Conservation (phyloP, 768 basidiomycete genomes). For the Leccinellum albellum region DNA sequence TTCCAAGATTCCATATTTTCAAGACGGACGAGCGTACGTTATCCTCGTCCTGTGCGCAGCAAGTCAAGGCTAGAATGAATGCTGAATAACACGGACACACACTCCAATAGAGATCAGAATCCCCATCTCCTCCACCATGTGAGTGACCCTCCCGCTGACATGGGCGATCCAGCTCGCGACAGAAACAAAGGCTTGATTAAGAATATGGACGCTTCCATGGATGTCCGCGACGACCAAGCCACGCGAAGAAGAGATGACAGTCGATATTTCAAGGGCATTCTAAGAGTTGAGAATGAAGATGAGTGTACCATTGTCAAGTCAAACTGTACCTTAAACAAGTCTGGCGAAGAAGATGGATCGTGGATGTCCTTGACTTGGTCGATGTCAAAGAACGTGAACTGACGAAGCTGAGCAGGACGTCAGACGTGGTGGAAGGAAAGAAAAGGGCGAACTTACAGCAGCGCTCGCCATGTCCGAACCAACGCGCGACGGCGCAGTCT, state of each 20-base stretch:
- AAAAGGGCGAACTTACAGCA: conserved; percentile 13
- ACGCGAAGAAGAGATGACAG: conserved; percentile 55
- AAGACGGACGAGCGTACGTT: conserved; percentile 60
- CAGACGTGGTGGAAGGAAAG: conserved; percentile 1
- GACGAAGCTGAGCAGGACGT: conserved; percentile 61
- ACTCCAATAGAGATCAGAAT: conserved; percentile 89
- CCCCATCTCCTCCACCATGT: conserved; percentile 79
- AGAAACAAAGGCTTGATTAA: conserved; percentile 72
- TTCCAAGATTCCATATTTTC: conserved; percentile 87
- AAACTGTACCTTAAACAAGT: conserved; percentile 65
- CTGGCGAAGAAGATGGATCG: conserved; percentile 69
- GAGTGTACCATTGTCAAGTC: background rate
- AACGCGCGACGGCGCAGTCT: background rate
- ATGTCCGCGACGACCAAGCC: conserved; percentile 81
- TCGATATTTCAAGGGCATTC: conserved; percentile 71
- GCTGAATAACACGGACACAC: conserved; percentile 27
- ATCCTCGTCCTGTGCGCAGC: conserved; percentile 64
- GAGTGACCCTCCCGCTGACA: conserved; percentile 74
- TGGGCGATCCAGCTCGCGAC: conserved; percentile 77
- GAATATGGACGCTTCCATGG: conserved; percentile 75
- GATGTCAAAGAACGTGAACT: conserved; percentile 87
- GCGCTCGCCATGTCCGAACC: background rate
- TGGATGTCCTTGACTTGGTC: conserved; percentile 74
- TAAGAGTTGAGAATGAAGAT: conserved; percentile 22
- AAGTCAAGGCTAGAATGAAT: conserved; percentile 11